Evolutionary conservation across 192 early-diverging fungal genomes (phyloP), one percentile per base, ranked within the genome.

Genomic region (Backusella psychrophila): DNA sequence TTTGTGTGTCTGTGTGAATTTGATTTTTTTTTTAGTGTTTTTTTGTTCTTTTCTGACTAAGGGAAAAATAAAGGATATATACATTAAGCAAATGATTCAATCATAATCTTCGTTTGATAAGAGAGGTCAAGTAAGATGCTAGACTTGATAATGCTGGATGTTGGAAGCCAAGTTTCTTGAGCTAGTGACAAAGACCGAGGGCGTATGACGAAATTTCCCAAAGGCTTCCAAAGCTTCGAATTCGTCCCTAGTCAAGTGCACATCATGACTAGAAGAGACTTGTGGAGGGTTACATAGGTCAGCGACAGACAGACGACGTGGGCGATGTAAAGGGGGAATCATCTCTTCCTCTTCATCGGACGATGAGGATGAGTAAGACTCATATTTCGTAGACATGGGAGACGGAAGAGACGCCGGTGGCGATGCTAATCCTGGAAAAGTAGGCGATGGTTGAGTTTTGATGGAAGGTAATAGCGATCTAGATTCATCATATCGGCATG

Each of bases 221-320:
- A 83, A 75, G 3, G 41, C 78, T 65, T 83, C 70, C 9, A 83
- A 42, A 8, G 76, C 82, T 67, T 83, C 82, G 34, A 80, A 70
- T n/a, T 83, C 82, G 34, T 83, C 82, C 19, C 52, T 67, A 29
- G 80, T 81, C 19, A 81, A 38, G 38, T 71, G 70, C 23, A 71
- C 73, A 35, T 17, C 33, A 14, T 69, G 46, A 41, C 53, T 42
- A 15, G 42, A 41, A 17, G 65, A 42, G 7, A 3, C 23, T 8
- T 63, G 23, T 29, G 56, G 46, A 6, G 77, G 81, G 15, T 82
- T 79, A 33, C 81, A 82, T 26, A 82, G 6, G 63, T 79, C 74
- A 35, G 75, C 81, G 2, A 79, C 53, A 6, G 77, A 82, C 0
- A 82, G 39, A 8, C 75, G 56, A 12, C 56, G 21, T 29, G 23